Evolutionary conservation across 2,329 filamentous ascomycete genomes (phyloP).

Genomic region (Pseudodiploospora longispora): DNA sequence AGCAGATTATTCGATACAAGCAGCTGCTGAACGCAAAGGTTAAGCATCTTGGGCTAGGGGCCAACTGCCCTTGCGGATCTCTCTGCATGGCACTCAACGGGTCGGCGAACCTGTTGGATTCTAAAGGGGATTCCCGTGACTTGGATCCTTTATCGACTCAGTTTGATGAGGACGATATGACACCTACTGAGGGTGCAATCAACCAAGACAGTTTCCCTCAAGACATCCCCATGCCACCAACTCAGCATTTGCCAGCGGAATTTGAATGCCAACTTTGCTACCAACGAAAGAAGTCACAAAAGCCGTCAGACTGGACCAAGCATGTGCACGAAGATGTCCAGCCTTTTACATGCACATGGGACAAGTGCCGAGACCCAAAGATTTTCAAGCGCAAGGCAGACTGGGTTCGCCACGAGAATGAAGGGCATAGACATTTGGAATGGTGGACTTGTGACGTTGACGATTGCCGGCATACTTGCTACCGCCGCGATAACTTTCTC

Average conservation of each 20-base stretch:
- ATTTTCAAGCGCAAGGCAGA: constrained; percentile 94
- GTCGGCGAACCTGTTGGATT: constrained; percentile 52
- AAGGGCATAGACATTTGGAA: constrained; percentile 80
- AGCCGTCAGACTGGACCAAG: constrained; percentile 95
- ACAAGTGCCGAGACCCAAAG: constrained; percentile 73
- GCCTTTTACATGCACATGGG: constrained; percentile 88
- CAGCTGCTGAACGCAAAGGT: constrained; percentile 61
- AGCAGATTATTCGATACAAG: constrained; percentile 74
- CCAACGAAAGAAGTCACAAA: constrained; percentile 74
- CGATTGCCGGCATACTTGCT: constrained; percentile 76
- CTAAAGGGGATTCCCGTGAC: constrained; percentile 50
- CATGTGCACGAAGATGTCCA: constrained; percentile 91
- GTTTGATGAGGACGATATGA: constrained; percentile 50
- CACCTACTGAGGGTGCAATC: constrained; percentile 60
- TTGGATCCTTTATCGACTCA: constrained; percentile 48
- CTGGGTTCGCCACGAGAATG: constrained; percentile 91
- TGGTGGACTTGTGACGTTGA: constrained; percentile 82
- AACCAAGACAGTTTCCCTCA: constrained; percentile 66
- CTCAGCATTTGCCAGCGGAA: constrained; percentile 67
- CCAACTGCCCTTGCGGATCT: constrained; percentile 51
- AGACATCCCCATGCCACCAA: constrained; percentile 76
- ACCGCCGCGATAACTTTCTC: constrained; percentile 83
- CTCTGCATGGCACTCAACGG: constrained; percentile 63
- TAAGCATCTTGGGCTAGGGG: constrained; percentile 58
- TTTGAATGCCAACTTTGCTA: constrained; percentile 90